Conservation (phyloP, 2,329 filamentous ascomycete genomes). For the Arthroderma sp. region DNA sequence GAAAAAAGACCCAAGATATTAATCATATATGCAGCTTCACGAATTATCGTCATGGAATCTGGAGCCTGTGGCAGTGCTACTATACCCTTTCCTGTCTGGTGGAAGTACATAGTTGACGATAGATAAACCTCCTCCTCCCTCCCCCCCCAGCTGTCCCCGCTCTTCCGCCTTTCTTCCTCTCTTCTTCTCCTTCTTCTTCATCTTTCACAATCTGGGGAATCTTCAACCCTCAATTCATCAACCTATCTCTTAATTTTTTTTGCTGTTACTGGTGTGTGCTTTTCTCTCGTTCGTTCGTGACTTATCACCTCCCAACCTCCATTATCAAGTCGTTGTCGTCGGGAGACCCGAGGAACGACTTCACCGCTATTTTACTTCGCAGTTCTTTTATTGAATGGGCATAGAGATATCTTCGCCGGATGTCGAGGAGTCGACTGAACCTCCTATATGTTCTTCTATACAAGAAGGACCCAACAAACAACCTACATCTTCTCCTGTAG, state of each 20-base stretch:
- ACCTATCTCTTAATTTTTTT: background rate
- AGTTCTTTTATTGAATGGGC: constrained; percentile 25
- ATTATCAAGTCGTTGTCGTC: background rate
- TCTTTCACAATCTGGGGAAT: background rate
- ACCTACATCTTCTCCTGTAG: constrained; percentile 12
- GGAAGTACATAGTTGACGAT: too few relatives aligned
- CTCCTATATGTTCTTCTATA: constrained; percentile 25
- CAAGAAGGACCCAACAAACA: constrained; percentile 14
- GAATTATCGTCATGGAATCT: too few relatives aligned
- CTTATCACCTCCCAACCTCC: background rate
- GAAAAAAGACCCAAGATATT: too few relatives aligned
- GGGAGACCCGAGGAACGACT: constrained; percentile 1
- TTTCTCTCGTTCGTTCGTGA: background rate
- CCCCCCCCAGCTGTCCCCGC: background rate
- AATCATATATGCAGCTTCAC: too few relatives aligned
- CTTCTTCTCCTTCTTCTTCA: background rate
- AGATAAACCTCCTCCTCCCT: constrained; percentile 2
- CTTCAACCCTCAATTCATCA: too few relatives aligned
- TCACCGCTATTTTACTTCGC: constrained; percentile 1
- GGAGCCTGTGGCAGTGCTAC: too few relatives aligned
- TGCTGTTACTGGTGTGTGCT: background rate
- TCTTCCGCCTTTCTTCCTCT: background rate
- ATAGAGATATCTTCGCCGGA: constrained; percentile 24
- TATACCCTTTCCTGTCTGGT: too few relatives aligned
- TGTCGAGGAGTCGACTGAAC: constrained; percentile 31